Evolutionary conservation across 2,329 filamentous ascomycete genomes (phyloP).

Genomic region (Trichoderma arundinaceum): DNA sequence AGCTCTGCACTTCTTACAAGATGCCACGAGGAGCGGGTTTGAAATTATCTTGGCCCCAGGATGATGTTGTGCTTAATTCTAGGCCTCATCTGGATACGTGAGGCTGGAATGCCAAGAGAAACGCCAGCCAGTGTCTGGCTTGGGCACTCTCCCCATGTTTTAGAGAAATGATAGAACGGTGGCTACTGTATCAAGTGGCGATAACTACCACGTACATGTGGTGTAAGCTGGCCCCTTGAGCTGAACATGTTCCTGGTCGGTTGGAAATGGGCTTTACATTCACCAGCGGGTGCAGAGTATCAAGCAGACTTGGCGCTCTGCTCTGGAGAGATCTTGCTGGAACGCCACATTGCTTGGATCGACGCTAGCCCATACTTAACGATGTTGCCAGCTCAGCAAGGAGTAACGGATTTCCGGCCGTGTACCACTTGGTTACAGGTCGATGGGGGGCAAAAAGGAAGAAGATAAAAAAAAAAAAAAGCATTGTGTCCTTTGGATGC

Average conservation of each 20-base stretch:
- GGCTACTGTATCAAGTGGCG: not conserved
- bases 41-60: not conserved
- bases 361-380: conserved; percentile 18
- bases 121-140: not conserved
- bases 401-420: conserved; percentile 8
- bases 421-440: not conserved
- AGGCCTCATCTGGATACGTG: not conserved
- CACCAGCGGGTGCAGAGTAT: not conserved
- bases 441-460: no score
- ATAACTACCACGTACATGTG: not conserved
- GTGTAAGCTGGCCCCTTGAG: not conserved
- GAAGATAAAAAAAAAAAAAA: not conserved
- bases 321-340: conserved; percentile 16
- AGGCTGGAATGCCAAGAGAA: conserved; percentile 3
- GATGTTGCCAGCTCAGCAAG: conserved; percentile 10
- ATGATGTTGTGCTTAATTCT: not conserved
- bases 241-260: not conserved
- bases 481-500: conserved; percentile 2
- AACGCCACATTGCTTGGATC: conserved; percentile 19
- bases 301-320: not conserved
- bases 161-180: not conserved
- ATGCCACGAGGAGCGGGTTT: conserved; percentile 1
- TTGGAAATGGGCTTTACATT: not conserved
- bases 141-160: not conserved
- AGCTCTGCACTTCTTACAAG: not conserved